Evolutionary conservation across 1,139 yeast genomes (phyloP).

Genomic region (Saccharomyces pastorianus): DNA sequence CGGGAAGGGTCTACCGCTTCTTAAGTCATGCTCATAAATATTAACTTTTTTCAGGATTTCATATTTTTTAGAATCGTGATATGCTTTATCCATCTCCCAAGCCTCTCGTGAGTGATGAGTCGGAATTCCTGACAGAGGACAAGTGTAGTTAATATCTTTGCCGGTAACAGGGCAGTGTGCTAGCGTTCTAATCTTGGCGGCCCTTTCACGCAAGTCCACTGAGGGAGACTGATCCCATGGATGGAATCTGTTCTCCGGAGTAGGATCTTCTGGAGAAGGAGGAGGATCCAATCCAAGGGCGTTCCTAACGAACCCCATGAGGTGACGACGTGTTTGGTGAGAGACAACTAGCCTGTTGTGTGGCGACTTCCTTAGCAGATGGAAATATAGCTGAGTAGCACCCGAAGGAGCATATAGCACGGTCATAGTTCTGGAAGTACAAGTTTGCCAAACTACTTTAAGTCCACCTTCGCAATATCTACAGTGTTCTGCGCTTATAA

Average conservation of each 20-base stretch:
- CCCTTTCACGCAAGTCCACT: conserved; percentile 80
- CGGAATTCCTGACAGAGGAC: conserved; percentile 93
- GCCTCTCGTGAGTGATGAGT: conserved; percentile 89
- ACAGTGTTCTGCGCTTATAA: neutral
- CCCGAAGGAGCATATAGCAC: neutral
- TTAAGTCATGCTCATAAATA: conserved; percentile 85
- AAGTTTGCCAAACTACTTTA: neutral
- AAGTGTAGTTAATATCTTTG: conserved; percentile 70
- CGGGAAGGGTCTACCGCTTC: conserved; percentile 89
- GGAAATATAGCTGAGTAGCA: neutral
- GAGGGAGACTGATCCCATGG: conserved; percentile 91
- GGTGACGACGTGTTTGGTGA: conserved; percentile 23
- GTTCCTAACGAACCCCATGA: conserved; percentile 44
- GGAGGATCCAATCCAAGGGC: conserved; percentile 59
- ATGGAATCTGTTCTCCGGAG: conserved; percentile 60
- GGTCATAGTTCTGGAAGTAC: neutral
- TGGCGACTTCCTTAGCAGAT: neutral
- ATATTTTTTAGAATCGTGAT: conserved; percentile 59
- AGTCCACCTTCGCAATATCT: neutral
- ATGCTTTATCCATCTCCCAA: conserved; percentile 72
- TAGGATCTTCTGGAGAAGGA: conserved; percentile 53
- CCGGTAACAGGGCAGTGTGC: conserved; percentile 90
- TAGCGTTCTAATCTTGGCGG: conserved; percentile 78
- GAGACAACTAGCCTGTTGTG: neutral
- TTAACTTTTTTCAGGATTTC: conserved; percentile 78